Percentiles rank a stretch among this genome's conserved stretches.
Conservation (phyloP, 495 filamentous ascomycete species). For the Acidiella bohemica region DNA sequence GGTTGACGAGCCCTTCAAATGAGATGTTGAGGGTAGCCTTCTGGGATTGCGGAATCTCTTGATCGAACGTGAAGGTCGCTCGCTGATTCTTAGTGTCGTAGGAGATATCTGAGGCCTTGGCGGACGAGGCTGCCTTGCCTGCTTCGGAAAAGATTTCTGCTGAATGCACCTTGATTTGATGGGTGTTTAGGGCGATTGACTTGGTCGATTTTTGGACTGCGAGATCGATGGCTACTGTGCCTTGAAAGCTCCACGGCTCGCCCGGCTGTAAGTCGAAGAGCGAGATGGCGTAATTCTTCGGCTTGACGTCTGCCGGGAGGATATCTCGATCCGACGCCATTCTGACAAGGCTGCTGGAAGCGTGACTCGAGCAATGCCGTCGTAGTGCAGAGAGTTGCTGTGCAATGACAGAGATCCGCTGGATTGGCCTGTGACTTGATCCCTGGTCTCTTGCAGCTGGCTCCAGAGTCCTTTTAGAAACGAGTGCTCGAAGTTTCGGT, state of each 20-base stretch:
- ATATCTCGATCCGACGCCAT: slow-evolving; percentile 22
- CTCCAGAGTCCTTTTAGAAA: no score
- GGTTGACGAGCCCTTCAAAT: slow-evolving; percentile 81
- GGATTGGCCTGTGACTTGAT: no score
- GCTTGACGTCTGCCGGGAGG: slow-evolving; percentile 45
- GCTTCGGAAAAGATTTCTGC: slow-evolving; percentile 36
- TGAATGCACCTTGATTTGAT: slow-evolving; percentile 47
- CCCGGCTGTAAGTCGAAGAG: slow-evolving; percentile 65
- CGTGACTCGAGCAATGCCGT: slow-evolving; percentile 12
- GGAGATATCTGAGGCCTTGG: slow-evolving; percentile 50
- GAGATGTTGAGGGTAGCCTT: slow-evolving; percentile 55
- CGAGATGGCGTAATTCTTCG: slow-evolving; percentile 70
- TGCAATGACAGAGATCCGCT: no score
- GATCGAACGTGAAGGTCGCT: slow-evolving; percentile 55
- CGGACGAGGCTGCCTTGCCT: slow-evolving; percentile 34
- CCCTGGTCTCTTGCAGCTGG: no score
- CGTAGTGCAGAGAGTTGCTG: background rate
- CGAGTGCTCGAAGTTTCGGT: no score
- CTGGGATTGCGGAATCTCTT: slow-evolving; percentile 47
- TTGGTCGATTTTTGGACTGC: slow-evolving; percentile 49
- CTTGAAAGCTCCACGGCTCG: slow-evolving; percentile 67
- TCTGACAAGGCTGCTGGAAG: slow-evolving; percentile 17
- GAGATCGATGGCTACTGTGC: slow-evolving; percentile 52
- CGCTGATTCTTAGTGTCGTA: slow-evolving; percentile 74
- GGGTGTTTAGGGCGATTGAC: slow-evolving; percentile 62